phyloP scores from a whole-genome alignment of 331 rosid genomes.

The Prunus yedoensis region DNA sequence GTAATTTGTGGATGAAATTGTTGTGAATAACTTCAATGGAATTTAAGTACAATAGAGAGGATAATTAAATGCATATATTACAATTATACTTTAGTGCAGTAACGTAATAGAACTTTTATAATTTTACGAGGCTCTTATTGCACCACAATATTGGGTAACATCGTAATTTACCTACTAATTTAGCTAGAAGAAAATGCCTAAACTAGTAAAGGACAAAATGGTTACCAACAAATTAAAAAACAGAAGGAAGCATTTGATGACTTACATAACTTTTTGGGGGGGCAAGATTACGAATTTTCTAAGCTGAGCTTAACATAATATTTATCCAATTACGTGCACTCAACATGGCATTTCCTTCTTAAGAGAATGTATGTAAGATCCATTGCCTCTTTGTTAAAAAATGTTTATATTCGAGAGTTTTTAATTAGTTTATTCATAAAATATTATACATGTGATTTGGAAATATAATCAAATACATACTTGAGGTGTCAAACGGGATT shows the following conservation, averaged over 20 bases:
- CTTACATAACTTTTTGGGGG: background rate
- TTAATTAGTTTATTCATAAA: background rate
- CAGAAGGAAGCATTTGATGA: background rate
- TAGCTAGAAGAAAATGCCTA: background rate
- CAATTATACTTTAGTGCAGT: too few species aligned
- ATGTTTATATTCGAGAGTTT: background rate
- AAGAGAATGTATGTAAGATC: too few species aligned
- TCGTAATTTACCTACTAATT: background rate
- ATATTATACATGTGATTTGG: too few species aligned
- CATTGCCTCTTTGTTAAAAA: background rate
- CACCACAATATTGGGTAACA: background rate
- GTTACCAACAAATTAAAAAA: background rate
- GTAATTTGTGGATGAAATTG: too few species aligned
- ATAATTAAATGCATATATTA: background rate
- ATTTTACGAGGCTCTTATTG: background rate
- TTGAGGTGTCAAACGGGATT: accelerated
- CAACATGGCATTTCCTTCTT: background rate
- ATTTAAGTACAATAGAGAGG: background rate
- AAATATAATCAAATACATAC: too few species aligned
- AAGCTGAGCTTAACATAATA: background rate
- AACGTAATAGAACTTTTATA: too few species aligned
- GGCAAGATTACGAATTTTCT: background rate
- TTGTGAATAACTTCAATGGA: too few species aligned
- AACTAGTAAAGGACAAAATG: background rate
- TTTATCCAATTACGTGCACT: constrained; percentile 6